Conservation (phyloP, 441 rosid genomes). For the Capsella rubella region DNA sequence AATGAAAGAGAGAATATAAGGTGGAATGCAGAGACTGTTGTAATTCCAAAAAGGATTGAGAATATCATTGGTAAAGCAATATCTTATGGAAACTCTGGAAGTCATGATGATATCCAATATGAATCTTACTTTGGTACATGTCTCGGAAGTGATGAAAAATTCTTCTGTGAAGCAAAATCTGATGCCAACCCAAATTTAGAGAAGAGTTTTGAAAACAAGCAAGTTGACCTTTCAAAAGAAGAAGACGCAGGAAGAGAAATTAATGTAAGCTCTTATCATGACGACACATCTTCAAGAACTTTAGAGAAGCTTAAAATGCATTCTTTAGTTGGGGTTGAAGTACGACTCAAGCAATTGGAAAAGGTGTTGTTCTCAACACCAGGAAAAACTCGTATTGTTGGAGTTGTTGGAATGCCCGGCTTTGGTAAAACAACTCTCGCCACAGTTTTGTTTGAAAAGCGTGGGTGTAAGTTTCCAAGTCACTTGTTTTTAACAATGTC, state of each 20-base stretch:
- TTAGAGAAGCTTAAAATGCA: background rate
- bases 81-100: background rate
- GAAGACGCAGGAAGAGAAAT: background rate
- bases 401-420: slow-evolving; percentile 31
- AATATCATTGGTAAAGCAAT: background rate
- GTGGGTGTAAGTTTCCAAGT: background rate
- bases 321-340: background rate
- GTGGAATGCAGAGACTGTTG: slow-evolving; percentile 8
- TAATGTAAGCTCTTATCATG: background rate
- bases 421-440: slow-evolving; percentile 39
- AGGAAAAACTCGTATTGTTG: slow-evolving; percentile 28
- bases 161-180: background rate
- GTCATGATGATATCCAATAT: background rate
- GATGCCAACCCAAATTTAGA: background rate
- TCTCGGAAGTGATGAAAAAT: background rate
- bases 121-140: background rate
- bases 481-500: background rate
- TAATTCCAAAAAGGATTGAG: background rate
- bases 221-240: background rate
- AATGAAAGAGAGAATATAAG: slow-evolving; percentile 1
- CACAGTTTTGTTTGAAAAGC: background rate
- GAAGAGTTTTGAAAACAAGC: slow-evolving; percentile 1
- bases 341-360: slow-evolving; percentile 31
- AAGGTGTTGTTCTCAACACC: slow-evolving; percentile 8
- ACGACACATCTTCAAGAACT: slow-evolving; percentile 9